A percentile compares a stretch with the other conserved stretches of the same genome.
Evolutionary conservation across 352 stramenopile species (phyloP).

Genomic region (Globisporangium barbulae): DNA sequence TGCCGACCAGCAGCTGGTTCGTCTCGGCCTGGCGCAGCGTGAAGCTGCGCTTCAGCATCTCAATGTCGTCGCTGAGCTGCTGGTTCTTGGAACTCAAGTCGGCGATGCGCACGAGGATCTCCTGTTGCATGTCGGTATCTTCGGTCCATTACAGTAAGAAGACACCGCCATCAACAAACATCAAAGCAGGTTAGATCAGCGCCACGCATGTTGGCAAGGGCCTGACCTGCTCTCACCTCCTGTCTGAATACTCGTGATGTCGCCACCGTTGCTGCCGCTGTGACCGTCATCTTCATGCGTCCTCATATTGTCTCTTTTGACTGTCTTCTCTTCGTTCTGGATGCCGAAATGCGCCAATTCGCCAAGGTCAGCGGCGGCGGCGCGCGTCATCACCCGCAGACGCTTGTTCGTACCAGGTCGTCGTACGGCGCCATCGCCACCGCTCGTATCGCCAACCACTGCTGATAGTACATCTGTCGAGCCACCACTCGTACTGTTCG

Average conservation of each 20-base stretch:
- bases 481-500: not conserved
- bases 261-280: not conserved
- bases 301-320: not conserved
- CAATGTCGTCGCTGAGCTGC: slow-evolving; percentile 37
- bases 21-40: slow-evolving; percentile 32
- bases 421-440: not conserved
- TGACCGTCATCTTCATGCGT: not conserved
- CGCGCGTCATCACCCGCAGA: not conserved
- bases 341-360: not conserved
- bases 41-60: slow-evolving; percentile 35
- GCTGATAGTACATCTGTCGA: not conserved
- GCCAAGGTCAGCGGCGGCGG: not conserved
- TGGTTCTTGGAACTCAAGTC: slow-evolving; percentile 30
- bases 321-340: not conserved
- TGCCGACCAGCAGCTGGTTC: slow-evolving; percentile 29
- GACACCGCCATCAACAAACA: not conserved
- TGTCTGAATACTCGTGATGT: slow-evolving; percentile 1
- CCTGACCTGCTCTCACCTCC: not conserved
- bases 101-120: slow-evolving; percentile 25
- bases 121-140: slow-evolving; percentile 14
- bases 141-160: not conserved
- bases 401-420: slow-evolving; percentile 1
- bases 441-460: not conserved
- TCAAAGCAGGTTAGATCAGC: not conserved
- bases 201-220: not conserved